Evolutionary conservation across 2,329 filamentous ascomycete genomes (phyloP).

Genomic region (Phialemonium atrogriseum): DNA sequence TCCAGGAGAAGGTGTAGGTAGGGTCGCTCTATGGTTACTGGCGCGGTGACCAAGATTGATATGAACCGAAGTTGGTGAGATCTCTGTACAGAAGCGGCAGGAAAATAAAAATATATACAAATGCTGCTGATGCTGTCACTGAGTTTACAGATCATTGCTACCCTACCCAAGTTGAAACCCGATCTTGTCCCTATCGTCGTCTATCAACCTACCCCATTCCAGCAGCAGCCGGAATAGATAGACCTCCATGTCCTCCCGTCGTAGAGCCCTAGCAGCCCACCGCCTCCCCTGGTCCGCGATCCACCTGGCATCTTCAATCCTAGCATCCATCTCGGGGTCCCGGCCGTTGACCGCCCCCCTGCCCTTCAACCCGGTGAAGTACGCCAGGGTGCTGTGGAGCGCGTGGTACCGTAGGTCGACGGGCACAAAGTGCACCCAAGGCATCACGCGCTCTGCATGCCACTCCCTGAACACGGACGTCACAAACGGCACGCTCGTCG

Average conservation of each 20-base stretch:
- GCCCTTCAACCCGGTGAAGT: conserved; percentile 55
- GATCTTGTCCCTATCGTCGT: conserved; percentile 47
- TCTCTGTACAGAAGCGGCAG: too few relatives aligned
- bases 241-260: conserved; percentile 69
- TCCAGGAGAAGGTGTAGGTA: conserved; percentile 13
- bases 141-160: not conserved
- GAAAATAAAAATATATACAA: too few relatives aligned
- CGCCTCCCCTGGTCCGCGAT: conserved; percentile 58
- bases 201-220: conserved; percentile 66
- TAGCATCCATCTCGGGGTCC: conserved; percentile 37
- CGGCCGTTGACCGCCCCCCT: conserved; percentile 34
- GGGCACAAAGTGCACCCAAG: conserved; percentile 78
- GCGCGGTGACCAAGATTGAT: not conserved
- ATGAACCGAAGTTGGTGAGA: too few relatives aligned
- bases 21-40: conserved; percentile 3
- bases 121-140: not conserved
- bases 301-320: conserved; percentile 47
- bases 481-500: conserved; percentile 60
- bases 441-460: conserved; percentile 65
- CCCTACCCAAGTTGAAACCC: conserved; percentile 19
- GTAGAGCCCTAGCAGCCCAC: conserved; percentile 56
- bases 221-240: conserved; percentile 72
- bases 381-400: conserved; percentile 65
- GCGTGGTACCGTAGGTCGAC: conserved; percentile 66
- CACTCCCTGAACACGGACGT: conserved; percentile 68